Base-by-base conservation (phyloP, 176 grass and related monocot genomes). In the Stipa capillata region DNA sequence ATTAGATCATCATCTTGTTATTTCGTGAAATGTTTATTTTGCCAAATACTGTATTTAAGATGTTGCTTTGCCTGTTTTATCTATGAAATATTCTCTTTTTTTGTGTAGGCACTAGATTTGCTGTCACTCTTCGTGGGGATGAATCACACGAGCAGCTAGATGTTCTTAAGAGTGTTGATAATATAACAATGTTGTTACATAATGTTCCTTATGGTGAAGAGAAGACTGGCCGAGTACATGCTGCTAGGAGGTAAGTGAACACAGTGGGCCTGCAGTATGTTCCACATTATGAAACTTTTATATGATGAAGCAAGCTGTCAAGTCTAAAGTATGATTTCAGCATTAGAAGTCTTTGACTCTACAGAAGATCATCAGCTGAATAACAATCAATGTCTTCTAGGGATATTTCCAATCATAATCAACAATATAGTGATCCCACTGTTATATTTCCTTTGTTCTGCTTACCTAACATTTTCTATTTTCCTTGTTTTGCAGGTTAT, bases 121-220 rank as follows among this genome's bases (percentile, higher is more conserved):
- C 90, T 89, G 81, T 91, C 52, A 93, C 85, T 20, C 55, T 99
- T 39, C 52, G 86, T 43, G 92, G 92, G 47, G 96, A 99, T 87
- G 92, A 99, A 85, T 68, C 83, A 44, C 60, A 89, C 4, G 75
- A 91, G 69, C 90, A 95, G 69, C 47, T 95, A 83, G 90, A 93
- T 86, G 64, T 86, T 55, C 20, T 99, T 34, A 95, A 99, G 74
- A 78, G 73, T 83, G 87, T 87, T 52, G 83, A 90, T 87, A 79
- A 91, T 86, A 80, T 99, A 78, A 99, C 77, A 45, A 95, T 95
- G 96, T 72, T 93, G 69, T 56, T 99, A 81, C 96, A 95, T 85
- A 89, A 53, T 28, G 66, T 93, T 87, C 90, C 96, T 52, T 99
- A 87, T 79, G 65, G 69, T 36, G 88, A 92, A 62, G 83, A 95